These are phyloP conservation scores for Hypomyces perniciosus DNA, from an alignment of 2,329 filamentous ascomycete species.

Conservation along the genomic window DNA sequence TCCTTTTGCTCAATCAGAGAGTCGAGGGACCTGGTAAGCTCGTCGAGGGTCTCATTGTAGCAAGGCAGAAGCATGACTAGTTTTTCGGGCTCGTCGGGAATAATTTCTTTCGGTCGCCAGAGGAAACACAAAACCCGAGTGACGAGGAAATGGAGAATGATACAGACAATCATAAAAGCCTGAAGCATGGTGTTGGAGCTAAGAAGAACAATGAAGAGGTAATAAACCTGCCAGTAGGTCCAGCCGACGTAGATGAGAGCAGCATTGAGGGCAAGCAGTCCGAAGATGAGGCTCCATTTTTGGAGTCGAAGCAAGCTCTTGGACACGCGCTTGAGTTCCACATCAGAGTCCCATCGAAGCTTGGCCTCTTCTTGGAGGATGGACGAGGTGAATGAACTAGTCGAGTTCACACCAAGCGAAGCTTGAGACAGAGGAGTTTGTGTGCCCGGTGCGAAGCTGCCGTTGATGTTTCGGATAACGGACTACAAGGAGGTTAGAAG, in stretches of 20 bases:
- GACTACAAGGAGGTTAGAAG: constrained; percentile 20
- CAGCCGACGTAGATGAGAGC: constrained; percentile 31
- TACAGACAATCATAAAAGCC: constrained; percentile 35
- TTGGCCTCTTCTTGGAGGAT: constrained; percentile 34
- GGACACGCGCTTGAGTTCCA: constrained; percentile 34
- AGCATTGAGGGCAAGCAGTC: constrained; percentile 29
- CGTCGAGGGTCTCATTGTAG: constrained; percentile 43
- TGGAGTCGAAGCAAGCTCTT: constrained; percentile 32
- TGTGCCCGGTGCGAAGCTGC: constrained; percentile 24
- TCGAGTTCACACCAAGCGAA: constrained; percentile 28
- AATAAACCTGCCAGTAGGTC: constrained; percentile 35
- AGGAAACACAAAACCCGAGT: constrained; percentile 27
- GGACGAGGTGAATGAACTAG: constrained; percentile 30
- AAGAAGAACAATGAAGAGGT: constrained; percentile 39
- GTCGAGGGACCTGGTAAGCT: constrained; percentile 39
- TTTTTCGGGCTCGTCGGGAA: constrained; percentile 35
- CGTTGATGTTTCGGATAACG: constrained; percentile 27
- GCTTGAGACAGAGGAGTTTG: constrained; percentile 26
- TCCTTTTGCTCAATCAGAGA: constrained; percentile 39
- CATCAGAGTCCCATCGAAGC: constrained; percentile 34
- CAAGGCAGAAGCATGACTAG: constrained; percentile 43
- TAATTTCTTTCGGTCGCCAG: constrained; percentile 24
- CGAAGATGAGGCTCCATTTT: constrained; percentile 34
- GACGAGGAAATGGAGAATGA: constrained; percentile 27
- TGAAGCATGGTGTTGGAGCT: constrained; percentile 41